These are phyloP conservation scores for Coemansia sp. DNA, from an alignment of 192 early-diverging fungal genomes.

Conservation along the genomic window DNA sequence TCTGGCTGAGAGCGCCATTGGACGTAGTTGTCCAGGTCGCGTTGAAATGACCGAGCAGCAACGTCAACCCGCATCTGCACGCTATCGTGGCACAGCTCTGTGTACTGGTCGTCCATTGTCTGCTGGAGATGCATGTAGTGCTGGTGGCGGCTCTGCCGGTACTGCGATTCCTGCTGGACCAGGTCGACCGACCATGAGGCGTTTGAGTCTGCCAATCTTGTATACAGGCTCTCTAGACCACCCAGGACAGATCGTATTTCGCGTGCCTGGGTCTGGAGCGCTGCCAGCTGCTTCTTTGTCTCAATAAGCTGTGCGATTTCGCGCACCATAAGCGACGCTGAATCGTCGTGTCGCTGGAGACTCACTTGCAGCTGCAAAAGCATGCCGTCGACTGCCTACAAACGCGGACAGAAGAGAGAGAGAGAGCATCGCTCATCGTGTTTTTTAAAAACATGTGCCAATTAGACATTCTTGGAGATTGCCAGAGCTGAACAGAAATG, in stretches of 20 bases:
- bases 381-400: slow-evolving; percentile 36
- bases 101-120: slow-evolving; percentile 47
- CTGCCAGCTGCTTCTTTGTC: slow-evolving; percentile 19
- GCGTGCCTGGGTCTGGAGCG: slow-evolving; percentile 20
- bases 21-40: slow-evolving; percentile 42
- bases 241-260: slow-evolving; percentile 19
- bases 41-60: slow-evolving; percentile 45
- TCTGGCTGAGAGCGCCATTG: slow-evolving; percentile 12
- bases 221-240: slow-evolving; percentile 26
- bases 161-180: slow-evolving; percentile 24
- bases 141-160: slow-evolving; percentile 26
- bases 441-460: neutral
- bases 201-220: slow-evolving; percentile 21
- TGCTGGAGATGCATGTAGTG: slow-evolving; percentile 47
- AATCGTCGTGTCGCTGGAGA: slow-evolving; percentile 24
- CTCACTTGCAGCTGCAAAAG: slow-evolving; percentile 9
- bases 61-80: slow-evolving; percentile 29
- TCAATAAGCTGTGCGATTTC: slow-evolving; percentile 23
- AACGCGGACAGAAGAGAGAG: no score
- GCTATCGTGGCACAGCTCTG: slow-evolving; percentile 27
- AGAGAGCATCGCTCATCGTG: neutral
- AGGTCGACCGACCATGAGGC: slow-evolving; percentile 22
- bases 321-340: slow-evolving; percentile 13
- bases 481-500: neutral
- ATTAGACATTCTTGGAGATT: neutral